A percentile compares a stretch with the other conserved stretches of the same genome.
Conservation (phyloP, 2,329 filamentous ascomycete species). For the Ceratocystis papillata region DNA sequence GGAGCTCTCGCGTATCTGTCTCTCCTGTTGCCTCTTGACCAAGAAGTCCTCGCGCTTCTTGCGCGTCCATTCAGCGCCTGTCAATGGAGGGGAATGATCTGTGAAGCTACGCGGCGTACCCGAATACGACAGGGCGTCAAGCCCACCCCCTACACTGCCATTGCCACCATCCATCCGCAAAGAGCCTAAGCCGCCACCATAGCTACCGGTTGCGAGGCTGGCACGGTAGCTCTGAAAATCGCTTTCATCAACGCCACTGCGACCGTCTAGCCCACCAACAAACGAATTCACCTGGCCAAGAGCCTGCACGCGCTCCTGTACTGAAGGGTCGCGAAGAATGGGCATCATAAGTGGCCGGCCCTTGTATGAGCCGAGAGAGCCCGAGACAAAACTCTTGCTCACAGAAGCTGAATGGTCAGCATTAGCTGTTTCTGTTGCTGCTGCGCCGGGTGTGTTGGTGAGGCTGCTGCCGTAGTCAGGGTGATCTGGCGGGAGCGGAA, state of each 20-base stretch:
- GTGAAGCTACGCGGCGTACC: conserved; percentile 19
- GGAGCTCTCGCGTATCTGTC: conserved; percentile 13
- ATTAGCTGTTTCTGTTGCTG: not conserved
- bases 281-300: conserved; percentile 42
- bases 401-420: conserved; percentile 29
- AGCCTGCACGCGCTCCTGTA: conserved; percentile 40
- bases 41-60: conserved; percentile 27
- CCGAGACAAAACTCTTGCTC: conserved; percentile 31
- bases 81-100: not conserved
- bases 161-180: not conserved
- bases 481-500: conserved; percentile 22
- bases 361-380: conserved; percentile 45
- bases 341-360: conserved; percentile 44
- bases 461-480: conserved; percentile 20
- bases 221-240: conserved; percentile 38
- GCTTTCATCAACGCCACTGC: conserved; percentile 39
- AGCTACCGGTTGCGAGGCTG: conserved; percentile 28
- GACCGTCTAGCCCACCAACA: conserved; percentile 44
- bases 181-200: not conserved
- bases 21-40: conserved; percentile 22
- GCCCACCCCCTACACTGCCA: not conserved
- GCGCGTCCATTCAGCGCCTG: conserved; percentile 31
- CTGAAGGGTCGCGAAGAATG: conserved; percentile 39
- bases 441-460: conserved; percentile 1
- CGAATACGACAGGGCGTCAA: not conserved